These are phyloP conservation scores for Fusarium chaquense DNA, from an alignment of 2,329 filamentous ascomycete genomes.

Conservation along the genomic window DNA sequence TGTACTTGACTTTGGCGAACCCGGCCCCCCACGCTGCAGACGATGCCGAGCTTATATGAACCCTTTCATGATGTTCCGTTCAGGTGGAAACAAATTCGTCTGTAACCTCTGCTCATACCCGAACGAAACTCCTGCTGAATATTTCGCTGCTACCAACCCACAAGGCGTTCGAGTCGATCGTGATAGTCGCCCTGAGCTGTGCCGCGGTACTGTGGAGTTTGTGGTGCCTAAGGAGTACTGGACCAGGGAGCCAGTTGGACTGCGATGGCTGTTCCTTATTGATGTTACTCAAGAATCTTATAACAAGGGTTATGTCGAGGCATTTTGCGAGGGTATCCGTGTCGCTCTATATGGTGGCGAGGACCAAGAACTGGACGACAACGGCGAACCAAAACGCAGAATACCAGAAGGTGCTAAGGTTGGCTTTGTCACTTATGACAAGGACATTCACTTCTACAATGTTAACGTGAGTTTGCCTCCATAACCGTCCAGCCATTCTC, in stretches of 20 bases:
- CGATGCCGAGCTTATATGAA: conserved; percentile 98
- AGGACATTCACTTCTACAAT: conserved; percentile 98
- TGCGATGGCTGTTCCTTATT: conserved; percentile 91
- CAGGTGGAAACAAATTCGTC: conserved; percentile 94
- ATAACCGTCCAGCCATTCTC: not conserved
- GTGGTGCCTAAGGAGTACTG: conserved; percentile 98
- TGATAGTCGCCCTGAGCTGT: conserved; percentile 88
- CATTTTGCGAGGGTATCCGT: conserved; percentile 89
- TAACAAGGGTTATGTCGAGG: conserved; percentile 90
- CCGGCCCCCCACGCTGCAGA: conserved; percentile 89
- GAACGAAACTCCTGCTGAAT: conserved; percentile 92
- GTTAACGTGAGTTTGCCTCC: conserved; percentile 72
- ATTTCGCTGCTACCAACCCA: conserved; percentile 91
- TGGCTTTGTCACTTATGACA: conserved; percentile 95
- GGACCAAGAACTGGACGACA: conserved; percentile 61
- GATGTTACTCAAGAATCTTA: conserved; percentile 93
- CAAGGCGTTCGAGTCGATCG: conserved; percentile 89
- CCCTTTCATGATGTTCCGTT: conserved; percentile 97
- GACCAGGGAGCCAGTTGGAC: conserved; percentile 90
- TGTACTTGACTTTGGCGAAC: conserved; percentile 93
- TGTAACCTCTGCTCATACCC: conserved; percentile 99
- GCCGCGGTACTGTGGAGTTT: conserved; percentile 93
- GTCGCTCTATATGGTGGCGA: conserved; percentile 83
- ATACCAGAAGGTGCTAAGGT: conserved; percentile 87
- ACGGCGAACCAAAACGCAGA: conserved; percentile 64